Base-by-base conservation (phyloP, 352 stramenopile genomes). In the Peronosclerospora sorghi region DNA sequence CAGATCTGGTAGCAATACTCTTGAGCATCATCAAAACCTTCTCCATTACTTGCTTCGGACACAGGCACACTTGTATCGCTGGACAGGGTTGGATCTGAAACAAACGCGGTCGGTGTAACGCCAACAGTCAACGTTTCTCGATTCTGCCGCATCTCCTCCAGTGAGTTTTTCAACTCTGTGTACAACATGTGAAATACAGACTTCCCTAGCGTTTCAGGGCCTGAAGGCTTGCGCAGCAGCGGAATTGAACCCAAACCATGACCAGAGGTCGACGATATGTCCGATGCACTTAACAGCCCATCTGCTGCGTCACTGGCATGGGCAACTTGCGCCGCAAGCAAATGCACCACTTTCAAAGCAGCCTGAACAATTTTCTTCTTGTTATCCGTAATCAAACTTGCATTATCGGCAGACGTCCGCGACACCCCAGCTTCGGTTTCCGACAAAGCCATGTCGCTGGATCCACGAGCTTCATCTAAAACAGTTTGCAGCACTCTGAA, bases 1-100 rank as follows among this genome's bases (percentile, higher is more conserved):
- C 82, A 91, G 35, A 95, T 91, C 45, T 95, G 83, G 47, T 90
- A 93, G 55, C 80, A 91, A 57, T 95, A 95, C 41, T 95, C 79
- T 29, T 80, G 66, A 19, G 78, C 69, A 41, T 90, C 80, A 26
- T 57, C 56, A 10, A 73, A 34, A 8, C 59, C 49, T 27, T 56
- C 54, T 26, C 52, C 35, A 29, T 56, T 56, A 9, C 66, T 68
- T 7, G 39, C 32, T 30, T 83, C 71, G 9, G 58, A 51, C 15
- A 38, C 51, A 34, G 55, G 43, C 4, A 42, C 63, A 36, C 66
- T 74, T 5, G 66, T 61, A 39, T 82, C 69, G 9, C 29, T 51
- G 8, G 56, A 54, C 17, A 79, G 68, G 2, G 45, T 67, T 20
- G 70, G 68, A 24, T 81, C 70, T 18, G 34, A 56, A 6, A 58